Evolutionary conservation across 2,329 filamentous ascomycete genomes (phyloP).

Genomic region (Thyridium curvatum): DNA sequence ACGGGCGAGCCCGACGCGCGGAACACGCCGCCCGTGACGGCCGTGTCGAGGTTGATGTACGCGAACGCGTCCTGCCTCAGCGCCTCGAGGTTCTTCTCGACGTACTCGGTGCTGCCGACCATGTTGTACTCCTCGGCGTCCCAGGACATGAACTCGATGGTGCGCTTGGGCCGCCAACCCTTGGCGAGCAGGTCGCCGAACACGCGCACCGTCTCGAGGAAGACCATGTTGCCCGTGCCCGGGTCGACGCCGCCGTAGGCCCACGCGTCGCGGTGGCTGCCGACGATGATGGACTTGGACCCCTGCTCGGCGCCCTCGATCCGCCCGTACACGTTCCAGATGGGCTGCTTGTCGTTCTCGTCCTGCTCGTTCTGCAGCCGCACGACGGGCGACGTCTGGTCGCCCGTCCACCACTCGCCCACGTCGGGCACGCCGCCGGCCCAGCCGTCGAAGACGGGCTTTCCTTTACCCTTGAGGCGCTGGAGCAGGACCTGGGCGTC

Average conservation of each 20-base stretch:
- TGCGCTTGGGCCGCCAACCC: constrained; percentile 89
- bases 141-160: constrained; percentile 96
- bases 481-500: constrained; percentile 78
- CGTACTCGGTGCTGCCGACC: constrained; percentile 89
- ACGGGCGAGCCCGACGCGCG: constrained; percentile 75
- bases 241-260: constrained; percentile 82
- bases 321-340: constrained; percentile 86
- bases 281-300: constrained; percentile 79
- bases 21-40: constrained; percentile 69
- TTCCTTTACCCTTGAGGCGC: constrained; percentile 68
- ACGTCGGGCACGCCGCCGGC: constrained; percentile 69
- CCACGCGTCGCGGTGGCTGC: constrained; percentile 92
- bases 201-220: constrained; percentile 82
- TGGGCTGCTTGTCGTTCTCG: constrained; percentile 71
- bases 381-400: constrained; percentile 67
- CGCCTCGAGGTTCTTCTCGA: constrained; percentile 73
- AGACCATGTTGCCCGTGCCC: constrained; percentile 81
- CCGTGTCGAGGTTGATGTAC: constrained; percentile 88
- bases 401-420: constrained; percentile 78
- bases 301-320: constrained; percentile 80
- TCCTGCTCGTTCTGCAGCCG: constrained; percentile 83
- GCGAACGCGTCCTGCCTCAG: constrained; percentile 72
- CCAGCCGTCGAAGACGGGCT: constrained; percentile 65
- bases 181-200: constrained; percentile 70
- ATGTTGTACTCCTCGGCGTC: constrained; percentile 91